phyloP scores from a whole-genome alignment of 257 asterid species.

The Datura wrightii region DNA sequence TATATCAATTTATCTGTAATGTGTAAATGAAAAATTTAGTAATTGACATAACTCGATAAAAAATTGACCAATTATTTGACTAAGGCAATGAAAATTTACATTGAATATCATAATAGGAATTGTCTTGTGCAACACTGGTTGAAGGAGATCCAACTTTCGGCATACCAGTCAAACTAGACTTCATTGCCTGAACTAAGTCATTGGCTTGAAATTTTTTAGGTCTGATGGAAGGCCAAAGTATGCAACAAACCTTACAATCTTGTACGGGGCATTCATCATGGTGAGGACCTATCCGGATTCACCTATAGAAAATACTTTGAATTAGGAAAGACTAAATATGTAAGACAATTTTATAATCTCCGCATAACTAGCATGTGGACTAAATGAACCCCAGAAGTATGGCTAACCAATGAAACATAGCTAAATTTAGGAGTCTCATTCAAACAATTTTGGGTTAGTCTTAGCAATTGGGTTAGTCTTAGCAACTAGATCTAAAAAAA shows the following conservation, averaged over 20 bases:
- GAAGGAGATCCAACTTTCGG: too few species aligned
- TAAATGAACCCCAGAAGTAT: too few species aligned
- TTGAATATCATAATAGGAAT: too few species aligned
- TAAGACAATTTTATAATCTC: neutral
- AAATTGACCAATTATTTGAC: too few species aligned
- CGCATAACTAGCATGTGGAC: neutral
- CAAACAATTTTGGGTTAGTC: neutral
- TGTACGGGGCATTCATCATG: conserved; percentile 30
- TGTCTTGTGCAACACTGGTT: too few species aligned
- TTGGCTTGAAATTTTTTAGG: neutral
- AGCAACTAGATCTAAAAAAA: too few species aligned
- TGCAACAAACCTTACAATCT: conserved; percentile 34
- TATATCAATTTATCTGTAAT: too few species aligned
- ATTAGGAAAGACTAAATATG: neutral
- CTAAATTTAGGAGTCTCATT: neutral
- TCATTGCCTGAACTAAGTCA: neutral
- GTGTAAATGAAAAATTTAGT: too few species aligned
- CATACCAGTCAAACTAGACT: conserved; percentile 27
- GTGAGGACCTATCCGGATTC: conserved; percentile 33
- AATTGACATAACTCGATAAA: too few species aligned
- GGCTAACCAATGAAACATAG: conserved; percentile 29
- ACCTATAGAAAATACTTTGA: conserved; percentile 44
- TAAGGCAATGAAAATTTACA: too few species aligned
- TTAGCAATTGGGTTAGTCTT: too few species aligned
- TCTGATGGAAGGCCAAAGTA: neutral